Evolutionary conservation across 371 early-diverging fungal genomes (phyloP).

Genomic region (Mortierella sp.): DNA sequence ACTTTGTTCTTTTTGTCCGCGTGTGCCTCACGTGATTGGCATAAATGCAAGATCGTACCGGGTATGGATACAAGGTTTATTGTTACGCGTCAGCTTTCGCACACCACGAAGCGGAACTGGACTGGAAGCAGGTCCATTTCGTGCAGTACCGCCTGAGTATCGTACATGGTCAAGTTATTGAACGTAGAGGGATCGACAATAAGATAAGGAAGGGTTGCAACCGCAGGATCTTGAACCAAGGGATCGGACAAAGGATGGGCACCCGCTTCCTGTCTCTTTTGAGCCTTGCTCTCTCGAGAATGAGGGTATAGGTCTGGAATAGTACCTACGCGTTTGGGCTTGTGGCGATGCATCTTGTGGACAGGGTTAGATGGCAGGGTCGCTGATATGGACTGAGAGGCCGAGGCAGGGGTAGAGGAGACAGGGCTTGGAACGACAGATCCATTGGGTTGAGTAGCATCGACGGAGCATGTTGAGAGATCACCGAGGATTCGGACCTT

Average conservation of each 20-base stretch:
- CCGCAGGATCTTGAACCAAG: neutral
- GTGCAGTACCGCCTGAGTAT: constrained; percentile 17
- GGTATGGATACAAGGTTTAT: neutral
- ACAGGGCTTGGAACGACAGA: neutral
- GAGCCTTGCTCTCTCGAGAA: neutral
- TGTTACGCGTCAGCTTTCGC: constrained; percentile 17
- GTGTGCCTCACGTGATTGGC: neutral
- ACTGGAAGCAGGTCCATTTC: constrained; percentile 19
- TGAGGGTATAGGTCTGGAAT: neutral
- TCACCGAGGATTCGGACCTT: constrained; percentile 38
- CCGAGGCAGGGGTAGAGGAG: neutral
- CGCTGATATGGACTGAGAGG: neutral
- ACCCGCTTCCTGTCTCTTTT: neutral
- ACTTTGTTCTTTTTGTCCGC: neutral
- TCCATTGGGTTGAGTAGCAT: neutral
- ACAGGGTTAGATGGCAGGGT: neutral
- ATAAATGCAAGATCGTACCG: neutral
- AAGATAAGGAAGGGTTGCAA: constrained; percentile 15
- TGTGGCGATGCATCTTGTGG: neutral
- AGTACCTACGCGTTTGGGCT: neutral
- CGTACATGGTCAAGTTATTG: constrained; percentile 35
- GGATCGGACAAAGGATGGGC: neutral
- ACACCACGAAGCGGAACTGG: constrained; percentile 43
- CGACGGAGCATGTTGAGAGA: constrained; percentile 16
- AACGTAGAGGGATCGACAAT: constrained; percentile 39